Evolutionary conservation across 257 asterid species (phyloP).

Genomic region (Solanum paucissectum): DNA sequence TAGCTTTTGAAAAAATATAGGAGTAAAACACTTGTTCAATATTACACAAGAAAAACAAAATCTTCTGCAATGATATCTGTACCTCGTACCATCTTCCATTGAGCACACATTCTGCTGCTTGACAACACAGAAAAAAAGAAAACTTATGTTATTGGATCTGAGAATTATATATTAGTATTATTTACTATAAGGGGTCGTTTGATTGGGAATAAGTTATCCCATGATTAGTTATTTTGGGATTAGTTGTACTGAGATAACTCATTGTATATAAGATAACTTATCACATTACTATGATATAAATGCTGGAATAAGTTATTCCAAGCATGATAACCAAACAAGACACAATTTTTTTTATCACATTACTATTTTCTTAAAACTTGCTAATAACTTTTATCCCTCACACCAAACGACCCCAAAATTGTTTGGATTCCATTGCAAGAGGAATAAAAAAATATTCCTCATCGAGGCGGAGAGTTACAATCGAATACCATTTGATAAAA

Average conservation of each 20-base stretch:
- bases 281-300: no score
- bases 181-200: no score
- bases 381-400: no score
- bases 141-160: not conserved
- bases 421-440: not conserved
- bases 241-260: no score
- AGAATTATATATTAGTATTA: not conserved
- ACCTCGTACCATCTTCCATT: not conserved
- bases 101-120: not conserved
- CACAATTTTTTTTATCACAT: no score
- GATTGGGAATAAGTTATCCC: fast-evolving
- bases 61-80: not conserved
- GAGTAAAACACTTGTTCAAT: not conserved
- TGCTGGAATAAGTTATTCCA: no score
- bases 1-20: not conserved
- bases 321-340: no score
- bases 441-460: not conserved
- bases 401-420: no score
- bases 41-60: not conserved
- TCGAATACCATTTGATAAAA: not conserved
- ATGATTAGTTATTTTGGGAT: no score
- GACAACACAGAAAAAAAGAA: not conserved
- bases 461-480: not conserved
- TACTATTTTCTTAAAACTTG: no score
- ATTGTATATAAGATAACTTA: no score